Evolutionary conservation across 495 filamentous ascomycete genomes (phyloP).

Genomic region (Chaetomium cochliodes): DNA sequence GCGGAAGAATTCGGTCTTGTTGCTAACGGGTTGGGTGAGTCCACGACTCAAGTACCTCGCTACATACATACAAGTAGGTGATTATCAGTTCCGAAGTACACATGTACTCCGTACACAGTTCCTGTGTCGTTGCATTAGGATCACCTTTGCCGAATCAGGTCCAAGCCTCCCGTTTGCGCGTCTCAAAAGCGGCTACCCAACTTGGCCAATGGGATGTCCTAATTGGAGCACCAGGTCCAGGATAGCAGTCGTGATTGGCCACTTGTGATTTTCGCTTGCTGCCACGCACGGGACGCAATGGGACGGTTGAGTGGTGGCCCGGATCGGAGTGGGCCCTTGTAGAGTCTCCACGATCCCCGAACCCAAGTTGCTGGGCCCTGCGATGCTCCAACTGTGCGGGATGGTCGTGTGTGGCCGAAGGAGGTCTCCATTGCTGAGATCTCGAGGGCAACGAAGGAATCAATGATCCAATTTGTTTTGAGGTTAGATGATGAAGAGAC

Average conservation of each 20-base stretch:
- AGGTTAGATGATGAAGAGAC: neutral
- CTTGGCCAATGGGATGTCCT: neutral
- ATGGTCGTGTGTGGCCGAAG: neutral
- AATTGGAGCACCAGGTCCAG: neutral
- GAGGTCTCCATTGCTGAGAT: neutral
- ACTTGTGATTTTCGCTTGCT: neutral
- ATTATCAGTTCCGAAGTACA: too few relatives aligned
- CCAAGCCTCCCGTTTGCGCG: neutral
- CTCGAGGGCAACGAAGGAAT: neutral
- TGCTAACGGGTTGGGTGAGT: neutral
- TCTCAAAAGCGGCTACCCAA: neutral
- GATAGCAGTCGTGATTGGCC: neutral
- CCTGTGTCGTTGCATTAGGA: too few relatives aligned
- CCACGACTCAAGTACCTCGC: too few relatives aligned
- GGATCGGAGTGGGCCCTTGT: neutral
- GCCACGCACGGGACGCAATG: neutral
- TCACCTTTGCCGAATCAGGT: too few relatives aligned
- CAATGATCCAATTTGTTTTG: neutral
- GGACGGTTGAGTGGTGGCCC: neutral
- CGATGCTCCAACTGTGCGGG: neutral
- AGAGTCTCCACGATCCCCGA: conserved; percentile 9
- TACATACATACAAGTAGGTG: too few relatives aligned
- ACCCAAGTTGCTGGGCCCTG: conserved; percentile 15
- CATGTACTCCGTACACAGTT: too few relatives aligned
- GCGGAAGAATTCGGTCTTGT: too few relatives aligned